A percentile compares a stretch with the other conserved stretches of the same genome.
phyloP scores from a whole-genome alignment of 441 rosid species.

The Metrosideros polymorpha region DNA sequence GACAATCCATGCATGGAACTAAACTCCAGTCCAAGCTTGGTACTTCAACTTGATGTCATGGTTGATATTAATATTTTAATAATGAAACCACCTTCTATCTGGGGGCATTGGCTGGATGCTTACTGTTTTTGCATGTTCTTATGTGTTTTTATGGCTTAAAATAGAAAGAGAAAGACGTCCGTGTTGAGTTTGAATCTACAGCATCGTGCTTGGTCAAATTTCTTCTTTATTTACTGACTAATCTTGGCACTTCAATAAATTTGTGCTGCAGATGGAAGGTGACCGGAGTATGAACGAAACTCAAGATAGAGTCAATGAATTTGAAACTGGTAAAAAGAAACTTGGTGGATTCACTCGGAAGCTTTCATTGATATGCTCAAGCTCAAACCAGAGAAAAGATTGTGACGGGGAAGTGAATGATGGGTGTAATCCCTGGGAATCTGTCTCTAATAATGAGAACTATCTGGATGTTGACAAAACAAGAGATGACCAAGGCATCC shows the following conservation, averaged over 20 bases:
- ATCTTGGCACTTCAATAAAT: neutral
- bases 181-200: neutral
- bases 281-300: conserved; percentile 10
- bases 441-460: neutral
- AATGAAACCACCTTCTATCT: neutral
- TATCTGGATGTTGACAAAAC: conserved; percentile 14
- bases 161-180: neutral
- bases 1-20: conserved; percentile 12
- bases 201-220: neutral
- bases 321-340: conserved; percentile 12
- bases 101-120: neutral
- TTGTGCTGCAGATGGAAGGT: conserved; percentile 25
- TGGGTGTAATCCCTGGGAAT: neutral
- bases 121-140: neutral
- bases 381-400: conserved; percentile 4
- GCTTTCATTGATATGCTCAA: conserved; percentile 27
- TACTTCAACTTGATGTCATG: neutral
- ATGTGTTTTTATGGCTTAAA: neutral
- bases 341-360: conserved; percentile 16
- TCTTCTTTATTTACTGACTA: neutral
- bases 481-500: conserved; percentile 5
- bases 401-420: conserved; percentile 8
- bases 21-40: conserved; percentile 7
- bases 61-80: neutral
- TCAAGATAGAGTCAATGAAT: conserved; percentile 14